Evolutionary conservation across 768 basidiomycete genomes (phyloP).

Genomic region (Tricholoma terreum): DNA sequence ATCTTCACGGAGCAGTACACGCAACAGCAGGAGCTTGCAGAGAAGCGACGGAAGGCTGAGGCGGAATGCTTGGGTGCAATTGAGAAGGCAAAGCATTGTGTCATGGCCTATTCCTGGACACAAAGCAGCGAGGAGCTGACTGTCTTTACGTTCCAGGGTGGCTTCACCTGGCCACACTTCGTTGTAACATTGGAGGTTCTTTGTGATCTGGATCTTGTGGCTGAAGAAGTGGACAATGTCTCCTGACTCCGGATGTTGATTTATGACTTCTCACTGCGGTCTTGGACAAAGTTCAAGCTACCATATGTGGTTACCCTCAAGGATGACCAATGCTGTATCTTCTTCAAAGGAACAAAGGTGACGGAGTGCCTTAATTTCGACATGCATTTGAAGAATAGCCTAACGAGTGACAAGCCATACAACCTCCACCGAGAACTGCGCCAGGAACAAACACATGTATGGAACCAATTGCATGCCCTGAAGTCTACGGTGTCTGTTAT

Average conservation of each 20-base stretch:
- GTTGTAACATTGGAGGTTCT: neutral
- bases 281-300: neutral
- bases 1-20: neutral
- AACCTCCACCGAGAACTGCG: neutral
- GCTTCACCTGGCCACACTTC: neutral
- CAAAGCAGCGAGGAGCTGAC: neutral
- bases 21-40: neutral
- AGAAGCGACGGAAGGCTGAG: neutral
- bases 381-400: neutral
- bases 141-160: neutral
- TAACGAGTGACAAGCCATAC: neutral
- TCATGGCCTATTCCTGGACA: neutral
- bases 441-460: neutral
- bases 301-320: neutral
- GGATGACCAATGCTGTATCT: neutral
- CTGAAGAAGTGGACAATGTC: neutral
- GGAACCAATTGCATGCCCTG: neutral
- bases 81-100: neutral
- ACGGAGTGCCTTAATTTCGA: neutral
- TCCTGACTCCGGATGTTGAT: neutral
- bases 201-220: neutral
- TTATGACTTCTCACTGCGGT: neutral
- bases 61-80: neutral
- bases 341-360: neutral
- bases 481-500: neutral